Conservation (phyloP, 2,329 filamentous ascomycete species). For the Alternaria arbusti region DNA sequence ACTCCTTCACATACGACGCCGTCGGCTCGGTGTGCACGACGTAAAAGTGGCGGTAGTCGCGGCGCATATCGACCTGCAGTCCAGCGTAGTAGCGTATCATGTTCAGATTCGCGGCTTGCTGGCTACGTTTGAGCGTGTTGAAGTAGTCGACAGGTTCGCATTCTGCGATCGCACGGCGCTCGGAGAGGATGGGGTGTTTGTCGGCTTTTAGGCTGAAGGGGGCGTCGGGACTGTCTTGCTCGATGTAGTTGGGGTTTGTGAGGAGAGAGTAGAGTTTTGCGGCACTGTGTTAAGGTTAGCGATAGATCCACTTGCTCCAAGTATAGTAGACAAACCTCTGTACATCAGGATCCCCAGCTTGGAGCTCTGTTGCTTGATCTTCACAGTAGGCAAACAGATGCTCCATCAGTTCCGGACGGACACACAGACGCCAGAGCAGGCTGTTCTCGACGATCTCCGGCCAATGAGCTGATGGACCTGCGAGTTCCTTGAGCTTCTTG, state of each 20-base stretch:
- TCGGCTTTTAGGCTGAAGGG: conserved; percentile 22
- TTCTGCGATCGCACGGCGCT: conserved; percentile 27
- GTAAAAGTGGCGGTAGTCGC: conserved; percentile 40
- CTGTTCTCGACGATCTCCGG: conserved; percentile 28
- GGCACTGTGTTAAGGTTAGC: conserved; percentile 18
- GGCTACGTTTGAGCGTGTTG: conserved; percentile 21
- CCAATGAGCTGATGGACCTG: conserved; percentile 18
- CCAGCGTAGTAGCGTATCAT: conserved; percentile 38
- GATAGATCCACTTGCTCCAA: neutral
- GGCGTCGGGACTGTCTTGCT: conserved; percentile 26
- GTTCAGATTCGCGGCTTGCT: conserved; percentile 29
- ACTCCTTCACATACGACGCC: conserved; percentile 19
- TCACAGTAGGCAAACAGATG: conserved; percentile 28
- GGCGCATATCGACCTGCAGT: conserved; percentile 27
- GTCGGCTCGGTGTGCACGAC: conserved; percentile 40
- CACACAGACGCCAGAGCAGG: conserved; percentile 42
- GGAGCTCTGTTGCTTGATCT: conserved; percentile 23
- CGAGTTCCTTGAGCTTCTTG: conserved; percentile 21
- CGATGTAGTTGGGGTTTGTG: conserved; percentile 26
- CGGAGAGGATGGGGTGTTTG: conserved; percentile 40
- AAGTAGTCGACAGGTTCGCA: conserved; percentile 32
- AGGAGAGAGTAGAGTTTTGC: conserved; percentile 37
- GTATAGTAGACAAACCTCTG: conserved; percentile 14
- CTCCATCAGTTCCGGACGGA: conserved; percentile 41
- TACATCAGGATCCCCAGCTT: conserved; percentile 22